Conservation (phyloP, 805 yeast species). For the Candida pseudoglaebosa region DNA sequence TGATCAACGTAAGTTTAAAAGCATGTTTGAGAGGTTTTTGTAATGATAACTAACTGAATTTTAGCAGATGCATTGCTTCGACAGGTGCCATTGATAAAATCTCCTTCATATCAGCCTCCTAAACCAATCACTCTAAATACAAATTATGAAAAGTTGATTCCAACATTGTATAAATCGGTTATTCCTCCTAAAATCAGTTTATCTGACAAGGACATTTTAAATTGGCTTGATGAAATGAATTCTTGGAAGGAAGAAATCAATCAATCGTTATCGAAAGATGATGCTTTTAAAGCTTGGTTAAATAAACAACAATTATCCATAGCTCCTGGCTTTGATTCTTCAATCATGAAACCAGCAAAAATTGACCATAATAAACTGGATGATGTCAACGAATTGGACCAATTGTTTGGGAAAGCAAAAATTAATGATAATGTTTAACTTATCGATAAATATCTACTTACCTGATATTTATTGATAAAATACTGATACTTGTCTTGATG, state of each 20-base stretch:
- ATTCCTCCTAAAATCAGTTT: slow-evolving; percentile 36
- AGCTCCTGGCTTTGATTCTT: slow-evolving; percentile 39
- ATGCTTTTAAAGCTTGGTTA: slow-evolving; percentile 27
- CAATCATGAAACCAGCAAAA: slow-evolving; percentile 28
- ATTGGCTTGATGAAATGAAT: slow-evolving; percentile 25
- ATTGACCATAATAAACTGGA: too few species aligned
- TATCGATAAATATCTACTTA: too few species aligned
- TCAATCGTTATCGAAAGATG: slow-evolving; percentile 4
- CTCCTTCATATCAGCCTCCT: slow-evolving; percentile 52
- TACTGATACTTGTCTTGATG: too few species aligned
- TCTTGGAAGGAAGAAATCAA: slow-evolving; percentile 8
- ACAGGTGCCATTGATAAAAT: slow-evolving; percentile 53
- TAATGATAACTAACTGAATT: slow-evolving; percentile 1
- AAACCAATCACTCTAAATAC: slow-evolving; percentile 51
- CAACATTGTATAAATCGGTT: slow-evolving; percentile 28
- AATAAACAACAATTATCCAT: slow-evolving; percentile 25
- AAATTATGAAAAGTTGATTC: slow-evolving; percentile 39
- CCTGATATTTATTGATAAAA: too few species aligned
- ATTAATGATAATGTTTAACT: slow-evolving; percentile 7
- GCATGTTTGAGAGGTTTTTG: neutral
- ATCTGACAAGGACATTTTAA: slow-evolving; percentile 19
- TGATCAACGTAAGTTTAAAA: slow-evolving; percentile 18
- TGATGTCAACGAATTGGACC: slow-evolving; percentile 21
- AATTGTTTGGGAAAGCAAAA: slow-evolving; percentile 22
- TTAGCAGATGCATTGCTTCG: slow-evolving; percentile 46